Conservation (phyloP, 768 basidiomycete species). For the Pleurotus tuoliensis region DNA sequence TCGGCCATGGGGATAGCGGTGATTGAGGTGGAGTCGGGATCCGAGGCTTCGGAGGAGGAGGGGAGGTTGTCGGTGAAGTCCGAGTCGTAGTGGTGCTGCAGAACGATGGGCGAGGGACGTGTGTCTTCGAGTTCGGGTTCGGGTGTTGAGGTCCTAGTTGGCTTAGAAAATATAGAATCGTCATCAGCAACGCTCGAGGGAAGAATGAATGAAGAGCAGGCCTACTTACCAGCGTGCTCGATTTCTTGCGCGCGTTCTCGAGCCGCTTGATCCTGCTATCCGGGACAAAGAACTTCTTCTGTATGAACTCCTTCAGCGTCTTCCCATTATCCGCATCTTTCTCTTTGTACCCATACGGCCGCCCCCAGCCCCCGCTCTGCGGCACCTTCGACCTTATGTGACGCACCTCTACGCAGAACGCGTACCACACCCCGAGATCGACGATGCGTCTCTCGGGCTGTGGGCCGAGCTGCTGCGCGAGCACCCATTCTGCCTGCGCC, state of each 20-base stretch:
- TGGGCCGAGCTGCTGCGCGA: constrained; percentile 40
- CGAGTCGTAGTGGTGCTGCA: constrained; percentile 39
- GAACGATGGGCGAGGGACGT: background rate
- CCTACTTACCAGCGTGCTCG: background rate
- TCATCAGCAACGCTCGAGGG: background rate
- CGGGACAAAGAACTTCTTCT: constrained; percentile 1
- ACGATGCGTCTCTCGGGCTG: constrained; percentile 26
- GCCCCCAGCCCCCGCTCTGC: constrained; percentile 25
- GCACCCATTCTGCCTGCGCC: constrained; percentile 55
- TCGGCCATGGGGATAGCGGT: background rate
- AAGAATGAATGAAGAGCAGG: background rate
- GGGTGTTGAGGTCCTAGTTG: background rate
- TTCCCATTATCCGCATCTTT: background rate
- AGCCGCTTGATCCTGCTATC: background rate
- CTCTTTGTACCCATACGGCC: constrained; percentile 19
- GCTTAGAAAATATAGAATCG: background rate
- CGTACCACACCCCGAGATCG: constrained; percentile 42
- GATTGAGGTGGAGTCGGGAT: constrained; percentile 26
- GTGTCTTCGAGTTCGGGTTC: background rate
- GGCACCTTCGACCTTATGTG: background rate
- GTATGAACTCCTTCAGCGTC: background rate
- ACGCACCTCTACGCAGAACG: constrained; percentile 31
- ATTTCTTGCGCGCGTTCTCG: too few species aligned
- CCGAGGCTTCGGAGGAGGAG: constrained; percentile 41
- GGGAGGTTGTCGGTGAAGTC: constrained; percentile 47